These are phyloP conservation scores for Auriscalpium vulgare DNA, from an alignment of 768 basidiomycete species.

Conservation along the genomic window DNA sequence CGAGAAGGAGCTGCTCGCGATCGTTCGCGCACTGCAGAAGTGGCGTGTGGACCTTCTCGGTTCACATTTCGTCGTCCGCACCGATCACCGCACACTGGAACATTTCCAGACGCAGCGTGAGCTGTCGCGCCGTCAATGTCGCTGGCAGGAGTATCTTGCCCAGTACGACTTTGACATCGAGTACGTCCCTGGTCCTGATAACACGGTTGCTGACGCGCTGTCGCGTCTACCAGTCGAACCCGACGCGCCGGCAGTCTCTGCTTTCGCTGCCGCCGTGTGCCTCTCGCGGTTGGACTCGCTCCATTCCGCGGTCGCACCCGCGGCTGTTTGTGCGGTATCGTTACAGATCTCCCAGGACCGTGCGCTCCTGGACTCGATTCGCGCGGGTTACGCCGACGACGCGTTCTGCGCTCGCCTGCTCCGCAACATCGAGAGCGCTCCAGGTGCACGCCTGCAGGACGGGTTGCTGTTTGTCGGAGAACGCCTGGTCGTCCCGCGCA, in stretches of 20 bases:
- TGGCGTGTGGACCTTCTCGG: conserved; percentile 19
- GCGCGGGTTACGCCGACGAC: conserved; percentile 9
- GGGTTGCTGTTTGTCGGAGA: conserved; percentile 14
- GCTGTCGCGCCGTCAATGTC: conserved; percentile 7
- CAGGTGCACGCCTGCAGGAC: not conserved
- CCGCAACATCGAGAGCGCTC: not conserved
- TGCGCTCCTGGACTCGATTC: not conserved
- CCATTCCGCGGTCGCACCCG: not conserved
- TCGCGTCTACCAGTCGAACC: conserved; percentile 2
- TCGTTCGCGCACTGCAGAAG: conserved; percentile 24
- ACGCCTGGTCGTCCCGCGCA: conserved; percentile 17
- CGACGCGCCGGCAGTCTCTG: not conserved
- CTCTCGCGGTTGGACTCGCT: not conserved
- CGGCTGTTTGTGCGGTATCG: conserved; percentile 8
- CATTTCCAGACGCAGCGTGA: not conserved
- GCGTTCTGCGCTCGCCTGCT: conserved; percentile 3
- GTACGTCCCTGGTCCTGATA: conserved; percentile 12
- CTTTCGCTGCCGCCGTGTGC: not conserved
- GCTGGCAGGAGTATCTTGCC: conserved; percentile 11
- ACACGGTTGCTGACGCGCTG: conserved; percentile 14
- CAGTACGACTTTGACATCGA: conserved; percentile 12
- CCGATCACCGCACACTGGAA: conserved; percentile 31
- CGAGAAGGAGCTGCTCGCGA: conserved; percentile 31
- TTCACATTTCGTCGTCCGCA: conserved; percentile 21
- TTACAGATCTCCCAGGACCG: conserved; percentile 13